A percentile compares a stretch with the other conserved stretches of the same genome.
These are phyloP conservation scores for Emericellopsis terricola DNA, from an alignment of 495 filamentous ascomycete genomes.

Conservation along the genomic window DNA sequence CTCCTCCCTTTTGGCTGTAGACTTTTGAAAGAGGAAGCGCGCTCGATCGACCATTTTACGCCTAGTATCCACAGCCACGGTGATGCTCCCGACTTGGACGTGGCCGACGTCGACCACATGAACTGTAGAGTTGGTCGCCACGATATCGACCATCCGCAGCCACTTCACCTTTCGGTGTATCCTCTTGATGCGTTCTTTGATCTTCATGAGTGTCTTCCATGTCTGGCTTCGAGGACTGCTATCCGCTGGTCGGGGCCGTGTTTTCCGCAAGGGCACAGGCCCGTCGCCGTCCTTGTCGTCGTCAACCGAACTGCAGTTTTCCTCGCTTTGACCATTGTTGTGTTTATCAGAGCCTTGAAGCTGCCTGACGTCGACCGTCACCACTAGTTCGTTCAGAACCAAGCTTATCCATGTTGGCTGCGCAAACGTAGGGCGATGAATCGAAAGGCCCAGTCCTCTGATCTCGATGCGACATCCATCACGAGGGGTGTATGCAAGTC, in stretches of 20 bases:
- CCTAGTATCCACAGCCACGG: conserved; percentile 76
- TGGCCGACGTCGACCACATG: conserved; percentile 63
- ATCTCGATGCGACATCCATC: conserved; percentile 84
- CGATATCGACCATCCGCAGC: conserved; percentile 77
- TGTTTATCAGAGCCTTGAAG: conserved; percentile 31
- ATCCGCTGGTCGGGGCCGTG: conserved; percentile 2
- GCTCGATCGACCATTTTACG: conserved; percentile 81
- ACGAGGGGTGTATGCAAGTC: conserved; percentile 69
- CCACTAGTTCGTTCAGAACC: conserved; percentile 60
- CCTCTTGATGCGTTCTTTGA: conserved; percentile 72
- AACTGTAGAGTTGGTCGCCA: conserved; percentile 62
- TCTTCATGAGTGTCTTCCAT: conserved; percentile 55
- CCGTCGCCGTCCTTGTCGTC: conserved; percentile 6
- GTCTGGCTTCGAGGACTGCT: conserved; percentile 41
- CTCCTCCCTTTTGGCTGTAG: conserved; percentile 36
- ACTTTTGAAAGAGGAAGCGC: conserved; percentile 62
- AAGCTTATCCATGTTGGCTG: conserved; percentile 95
- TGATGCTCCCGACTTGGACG: conserved; percentile 67
- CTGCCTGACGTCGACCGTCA: conserved; percentile 61
- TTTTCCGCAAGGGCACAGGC: conserved; percentile 5
- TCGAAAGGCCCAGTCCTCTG: conserved; percentile 64
- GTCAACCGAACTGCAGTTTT: conserved; percentile 8
- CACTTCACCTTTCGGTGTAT: conserved; percentile 76
- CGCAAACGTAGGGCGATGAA: conserved; percentile 88
- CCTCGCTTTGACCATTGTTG: conserved; percentile 9